A percentile compares a stretch with the other conserved stretches of the same genome.
These are phyloP conservation scores for Whalleya microplaca DNA, from an alignment of 2,329 filamentous ascomycete species.

Conservation along the genomic window DNA sequence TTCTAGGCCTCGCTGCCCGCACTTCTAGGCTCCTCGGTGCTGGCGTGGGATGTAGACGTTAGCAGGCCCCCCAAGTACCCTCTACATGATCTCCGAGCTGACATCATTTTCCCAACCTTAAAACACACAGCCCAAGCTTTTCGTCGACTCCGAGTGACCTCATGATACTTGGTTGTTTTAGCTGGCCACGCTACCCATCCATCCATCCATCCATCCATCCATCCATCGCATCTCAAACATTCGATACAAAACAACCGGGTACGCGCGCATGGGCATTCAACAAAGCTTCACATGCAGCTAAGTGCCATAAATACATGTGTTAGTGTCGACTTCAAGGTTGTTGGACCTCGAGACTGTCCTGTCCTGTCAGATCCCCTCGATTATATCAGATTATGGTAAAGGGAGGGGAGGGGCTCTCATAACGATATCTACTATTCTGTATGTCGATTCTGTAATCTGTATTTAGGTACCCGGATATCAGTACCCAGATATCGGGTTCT, in stretches of 20 bases:
- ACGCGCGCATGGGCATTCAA: background rate
- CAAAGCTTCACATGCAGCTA: background rate
- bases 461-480: too few relatives aligned
- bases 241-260: background rate
- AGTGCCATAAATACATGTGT: background rate
- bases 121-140: background rate
- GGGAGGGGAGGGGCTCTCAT: too few relatives aligned
- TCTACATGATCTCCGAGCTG: constrained; percentile 4
- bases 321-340: too few relatives aligned
- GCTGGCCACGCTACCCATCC: constrained; percentile 1
- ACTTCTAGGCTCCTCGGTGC: background rate
- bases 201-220: background rate
- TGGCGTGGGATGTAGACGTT: background rate
- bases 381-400: too few relatives aligned
- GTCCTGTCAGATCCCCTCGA: too few relatives aligned
- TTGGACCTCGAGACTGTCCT: too few relatives aligned
- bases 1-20: too few relatives aligned
- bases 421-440: too few relatives aligned
- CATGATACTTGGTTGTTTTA: constrained; percentile 19
- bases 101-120: constrained; percentile 19
- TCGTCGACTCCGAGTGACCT: constrained; percentile 25
- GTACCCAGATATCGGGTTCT: too few relatives aligned
- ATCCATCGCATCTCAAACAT: background rate
- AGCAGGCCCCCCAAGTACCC: background rate
- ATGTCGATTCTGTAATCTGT: too few relatives aligned